Evolutionary conservation across 371 early-diverging fungal species (phyloP).

Genomic region (Lichtheimia ornata): DNA sequence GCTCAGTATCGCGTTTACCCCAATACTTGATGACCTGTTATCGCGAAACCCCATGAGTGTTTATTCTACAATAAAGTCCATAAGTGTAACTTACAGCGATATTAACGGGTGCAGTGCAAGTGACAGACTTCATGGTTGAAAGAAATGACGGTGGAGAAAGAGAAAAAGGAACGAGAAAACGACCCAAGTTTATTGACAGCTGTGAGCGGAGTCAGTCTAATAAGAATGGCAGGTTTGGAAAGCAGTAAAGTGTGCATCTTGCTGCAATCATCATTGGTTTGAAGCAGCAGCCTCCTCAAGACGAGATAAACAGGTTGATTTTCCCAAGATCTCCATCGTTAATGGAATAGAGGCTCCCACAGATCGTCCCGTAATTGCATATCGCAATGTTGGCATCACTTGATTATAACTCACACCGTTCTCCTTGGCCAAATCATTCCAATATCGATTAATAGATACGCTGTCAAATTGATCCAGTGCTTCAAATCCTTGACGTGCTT

Average conservation of each 20-base stretch:
- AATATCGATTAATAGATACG: constrained; percentile 26
- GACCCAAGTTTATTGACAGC: not conserved
- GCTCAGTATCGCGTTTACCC: constrained; percentile 92
- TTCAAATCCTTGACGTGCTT: constrained; percentile 17
- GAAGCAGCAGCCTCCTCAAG: constrained; percentile 2
- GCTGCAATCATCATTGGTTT: not conserved
- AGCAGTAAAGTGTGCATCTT: not conserved
- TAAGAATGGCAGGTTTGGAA: not conserved
- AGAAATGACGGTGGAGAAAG: constrained; percentile 9
- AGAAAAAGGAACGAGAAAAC: not conserved
- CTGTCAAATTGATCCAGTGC: constrained; percentile 34
- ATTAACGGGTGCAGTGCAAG: constrained; percentile 96
- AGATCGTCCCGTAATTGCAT: constrained; percentile 63
- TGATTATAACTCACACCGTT: constrained; percentile 46
- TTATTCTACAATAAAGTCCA: not conserved
- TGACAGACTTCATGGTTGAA: constrained; percentile 61
- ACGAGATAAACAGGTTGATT: constrained; percentile 34
- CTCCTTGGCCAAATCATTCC: constrained; percentile 28
- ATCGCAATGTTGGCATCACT: constrained; percentile 67
- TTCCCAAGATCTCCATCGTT: constrained; percentile 57
- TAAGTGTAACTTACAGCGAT: constrained; percentile 80
- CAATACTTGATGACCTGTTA: constrained; percentile 92
- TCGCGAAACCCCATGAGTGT: not conserved
- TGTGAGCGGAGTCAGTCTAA: not conserved
- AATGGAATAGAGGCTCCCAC: constrained; percentile 67